Evolutionary conservation across 805 yeast species (phyloP), one percentile per base, ranked within the genome.

Genomic region (Metschnikowia lochheadii): DNA sequence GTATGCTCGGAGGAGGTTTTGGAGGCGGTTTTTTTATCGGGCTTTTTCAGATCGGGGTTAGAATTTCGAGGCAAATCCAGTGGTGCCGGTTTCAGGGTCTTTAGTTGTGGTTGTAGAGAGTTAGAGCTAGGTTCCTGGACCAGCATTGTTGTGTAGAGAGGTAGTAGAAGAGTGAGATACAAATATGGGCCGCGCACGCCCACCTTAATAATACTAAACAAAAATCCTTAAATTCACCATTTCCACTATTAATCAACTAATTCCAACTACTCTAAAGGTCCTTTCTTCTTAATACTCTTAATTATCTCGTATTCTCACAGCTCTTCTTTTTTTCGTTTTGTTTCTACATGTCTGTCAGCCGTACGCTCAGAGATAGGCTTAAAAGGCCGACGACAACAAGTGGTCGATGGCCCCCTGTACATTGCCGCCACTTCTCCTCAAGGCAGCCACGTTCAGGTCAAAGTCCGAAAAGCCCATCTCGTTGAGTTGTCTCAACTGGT

Each of bases 341-440:
- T 10, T 10, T 26, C 29, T 26, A 26, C 29, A 26, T 8, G 29
- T 26, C 29, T 26, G 29, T 26, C 29, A 3, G 29, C 29, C 11
- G 13, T 11, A 26, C 29, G 29, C 29, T 26, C 29, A 26, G 29
- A 26, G 11, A 8, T 23, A 26, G 29, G 29, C 29, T 26, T 35
- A 44, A 15, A 44, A 44, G 2, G 46, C 46, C 13, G 46, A 44
- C 18, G 56, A 58, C 51, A 91, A 77, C 59, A 91, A 73, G 48
- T 89, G 87, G 68, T 92, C 97, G 46, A 92, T 77, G 10, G 99
- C 99, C 42, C 97, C 97, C 71, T 92, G 97, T 23, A 92, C 97
- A 55, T 91, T 88, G 7, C 99, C 99, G 33, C 99, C 99, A 49
- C 92, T 83, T 70, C 98, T 83, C 73, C 97, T 83, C 61, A 94